Evolutionary conservation across 495 filamentous ascomycete species (phyloP).

Genomic region (Penicillium fimorum): DNA sequence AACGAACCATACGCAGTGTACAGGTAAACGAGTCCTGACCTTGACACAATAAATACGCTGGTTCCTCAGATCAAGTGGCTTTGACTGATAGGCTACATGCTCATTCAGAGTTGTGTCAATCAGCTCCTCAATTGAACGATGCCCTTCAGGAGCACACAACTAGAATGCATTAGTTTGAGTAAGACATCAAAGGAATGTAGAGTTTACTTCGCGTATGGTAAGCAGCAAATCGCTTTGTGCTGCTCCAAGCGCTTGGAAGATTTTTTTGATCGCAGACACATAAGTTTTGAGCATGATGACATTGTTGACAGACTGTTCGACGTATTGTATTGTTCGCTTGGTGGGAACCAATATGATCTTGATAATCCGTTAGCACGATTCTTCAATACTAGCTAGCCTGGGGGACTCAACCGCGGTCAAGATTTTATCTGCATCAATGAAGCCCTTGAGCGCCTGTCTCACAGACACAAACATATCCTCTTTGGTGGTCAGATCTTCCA

Average conservation of each 20-base stretch:
- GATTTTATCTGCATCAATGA: constrained; percentile 53
- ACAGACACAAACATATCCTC: constrained; percentile 85
- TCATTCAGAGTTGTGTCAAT: constrained; percentile 77
- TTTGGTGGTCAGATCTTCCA: constrained; percentile 79
- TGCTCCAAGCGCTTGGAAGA: constrained; percentile 66
- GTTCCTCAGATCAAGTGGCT: constrained; percentile 82
- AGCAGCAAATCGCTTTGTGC: constrained; percentile 64
- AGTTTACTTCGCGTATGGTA: constrained; percentile 60
- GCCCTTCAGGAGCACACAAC: constrained; percentile 62
- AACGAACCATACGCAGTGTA: neutral
- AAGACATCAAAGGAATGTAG: neutral
- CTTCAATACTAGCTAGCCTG: neutral
- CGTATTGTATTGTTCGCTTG: constrained; percentile 61
- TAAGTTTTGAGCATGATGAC: constrained; percentile 86
- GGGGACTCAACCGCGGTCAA: constrained; percentile 29
- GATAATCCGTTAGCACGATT: constrained; percentile 23
- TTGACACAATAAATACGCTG: constrained; percentile 92
- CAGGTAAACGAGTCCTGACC: constrained; percentile 38
- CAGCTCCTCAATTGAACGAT: constrained; percentile 56
- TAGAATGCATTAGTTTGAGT: constrained; percentile 24
- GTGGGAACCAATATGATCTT: constrained; percentile 68
- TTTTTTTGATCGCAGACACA: constrained; percentile 60
- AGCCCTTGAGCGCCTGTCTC: constrained; percentile 69
- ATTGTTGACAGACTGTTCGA: constrained; percentile 80
- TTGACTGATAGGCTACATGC: constrained; percentile 72